A percentile compares a stretch with the other conserved stretches of the same genome.
These are phyloP conservation scores for Osmozyma mogii DNA, from an alignment of 805 yeast species.

Conservation along the genomic window DNA sequence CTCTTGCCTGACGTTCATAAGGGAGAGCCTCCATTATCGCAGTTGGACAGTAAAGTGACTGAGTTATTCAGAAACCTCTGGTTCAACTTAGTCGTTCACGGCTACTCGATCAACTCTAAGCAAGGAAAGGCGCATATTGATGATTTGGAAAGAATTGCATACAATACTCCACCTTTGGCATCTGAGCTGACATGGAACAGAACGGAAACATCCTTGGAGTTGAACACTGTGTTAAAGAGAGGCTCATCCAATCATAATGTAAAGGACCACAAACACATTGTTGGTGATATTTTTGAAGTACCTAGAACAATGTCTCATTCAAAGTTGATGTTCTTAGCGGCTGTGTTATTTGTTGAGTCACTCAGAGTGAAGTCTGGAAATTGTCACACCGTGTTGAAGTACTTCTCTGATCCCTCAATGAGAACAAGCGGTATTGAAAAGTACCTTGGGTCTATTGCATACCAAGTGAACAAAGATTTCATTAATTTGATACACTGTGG, in stretches of 20 bases:
- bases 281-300: conserved; percentile 43
- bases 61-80: conserved; percentile 78
- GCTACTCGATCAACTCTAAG: conserved; percentile 58
- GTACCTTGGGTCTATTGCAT: conserved; percentile 58
- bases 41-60: conserved; percentile 41
- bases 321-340: conserved; percentile 79
- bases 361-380: conserved; percentile 74
- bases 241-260: conserved; percentile 80
- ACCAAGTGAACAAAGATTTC: conserved; percentile 50
- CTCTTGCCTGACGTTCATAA: conserved; percentile 52
- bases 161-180: conserved; percentile 44
- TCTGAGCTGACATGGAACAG: conserved; percentile 40
- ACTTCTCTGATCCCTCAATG: conserved; percentile 82
- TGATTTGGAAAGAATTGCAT: conserved; percentile 65
- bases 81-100: conserved; percentile 92
- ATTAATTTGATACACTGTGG: conserved; percentile 45
- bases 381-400: conserved; percentile 67
- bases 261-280: conserved; percentile 61
- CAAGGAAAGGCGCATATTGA: conserved; percentile 39
- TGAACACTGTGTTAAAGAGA: conserved; percentile 83
- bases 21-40: conserved; percentile 34
- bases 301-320: conserved; percentile 57
- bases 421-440: conserved; percentile 59
- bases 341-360: conserved; percentile 71
- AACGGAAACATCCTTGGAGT: conserved; percentile 85